phyloP scores from a whole-genome alignment of 176 grass and related monocot species.

The Bromus sterilis region DNA sequence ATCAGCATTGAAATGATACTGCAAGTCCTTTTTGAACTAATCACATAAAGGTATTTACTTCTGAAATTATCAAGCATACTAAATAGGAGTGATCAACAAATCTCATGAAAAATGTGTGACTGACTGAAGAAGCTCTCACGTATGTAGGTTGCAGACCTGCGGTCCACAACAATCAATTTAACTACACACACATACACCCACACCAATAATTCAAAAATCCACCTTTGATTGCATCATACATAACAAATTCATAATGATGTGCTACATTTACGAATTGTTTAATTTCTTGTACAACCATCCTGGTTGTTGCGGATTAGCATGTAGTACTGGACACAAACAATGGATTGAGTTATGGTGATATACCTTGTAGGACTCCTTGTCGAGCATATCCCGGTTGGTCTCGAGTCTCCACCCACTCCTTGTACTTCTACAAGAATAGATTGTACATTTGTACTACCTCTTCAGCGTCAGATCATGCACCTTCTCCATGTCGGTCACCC shows the following conservation, averaged over 20 bases:
- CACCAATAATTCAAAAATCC: not conserved
- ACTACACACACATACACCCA: not conserved
- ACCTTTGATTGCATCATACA: not conserved
- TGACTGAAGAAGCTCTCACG: not conserved
- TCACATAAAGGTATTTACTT: not conserved
- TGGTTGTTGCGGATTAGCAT: not conserved
- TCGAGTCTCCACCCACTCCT: slow-evolving; percentile 90
- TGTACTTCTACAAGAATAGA: slow-evolving; percentile 89
- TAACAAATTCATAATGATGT: not conserved
- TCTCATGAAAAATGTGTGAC: not conserved
- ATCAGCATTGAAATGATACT: not conserved
- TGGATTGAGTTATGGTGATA: not conserved
- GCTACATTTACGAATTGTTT: not conserved
- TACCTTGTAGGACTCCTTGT: slow-evolving; percentile 92
- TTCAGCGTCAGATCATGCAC: slow-evolving; percentile 44
- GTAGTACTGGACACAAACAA: not conserved
- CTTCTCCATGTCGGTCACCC: slow-evolving; percentile 40
- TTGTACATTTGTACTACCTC: no score
- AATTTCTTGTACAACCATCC: not conserved
- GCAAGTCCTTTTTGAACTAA: not conserved
- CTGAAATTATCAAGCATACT: not conserved
- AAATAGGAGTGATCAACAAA: not conserved
- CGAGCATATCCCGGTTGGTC: slow-evolving; percentile 56
- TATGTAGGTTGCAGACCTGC: no score
- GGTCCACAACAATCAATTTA: not conserved